Evolutionary conservation across 1,284 basidiomycete species (phyloP).

Genomic region (Xanthoconium separans): DNA sequence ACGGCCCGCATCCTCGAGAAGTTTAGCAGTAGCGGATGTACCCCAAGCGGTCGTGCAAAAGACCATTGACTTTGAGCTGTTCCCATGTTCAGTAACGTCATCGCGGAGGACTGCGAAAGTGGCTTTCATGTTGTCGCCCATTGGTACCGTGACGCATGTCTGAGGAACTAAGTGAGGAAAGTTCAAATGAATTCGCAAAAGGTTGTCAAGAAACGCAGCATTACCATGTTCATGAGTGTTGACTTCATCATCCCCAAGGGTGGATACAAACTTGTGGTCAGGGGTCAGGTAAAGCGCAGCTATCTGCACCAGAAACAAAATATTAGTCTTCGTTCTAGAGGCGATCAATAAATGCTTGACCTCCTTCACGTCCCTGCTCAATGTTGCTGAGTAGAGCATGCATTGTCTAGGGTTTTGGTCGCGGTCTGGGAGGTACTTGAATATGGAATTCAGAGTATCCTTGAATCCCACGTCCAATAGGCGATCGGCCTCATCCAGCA

Average conservation of each 20-base stretch:
- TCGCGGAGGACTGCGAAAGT: conserved; percentile 37
- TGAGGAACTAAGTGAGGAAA: conserved; percentile 45
- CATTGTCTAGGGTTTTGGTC: conserved; percentile 55
- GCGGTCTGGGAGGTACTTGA: conserved; percentile 53
- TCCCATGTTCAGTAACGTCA: conserved; percentile 33
- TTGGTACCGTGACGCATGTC: conserved; percentile 43
- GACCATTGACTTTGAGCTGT: conserved; percentile 45
- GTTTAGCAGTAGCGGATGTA: conserved; percentile 52
- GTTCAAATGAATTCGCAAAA: not conserved
- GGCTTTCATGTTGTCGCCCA: conserved; percentile 45
- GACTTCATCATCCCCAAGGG: conserved; percentile 57
- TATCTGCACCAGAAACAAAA: conserved; percentile 34
- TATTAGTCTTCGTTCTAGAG: not conserved
- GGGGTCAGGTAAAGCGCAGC: conserved; percentile 44
- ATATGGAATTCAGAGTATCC: conserved; percentile 75
- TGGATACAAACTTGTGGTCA: conserved; percentile 61
- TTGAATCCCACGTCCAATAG: conserved; percentile 90
- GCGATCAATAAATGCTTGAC: conserved; percentile 12
- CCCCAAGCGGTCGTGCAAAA: conserved; percentile 73
- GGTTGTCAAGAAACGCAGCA: not conserved
- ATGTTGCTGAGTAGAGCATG: conserved; percentile 78
- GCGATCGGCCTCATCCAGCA: conserved; percentile 92
- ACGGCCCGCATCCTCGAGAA: conserved; percentile 35
- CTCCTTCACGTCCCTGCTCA: conserved; percentile 40
- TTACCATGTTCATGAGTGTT: conserved; percentile 66